Evolutionary conservation across 2,329 filamentous ascomycete species (phyloP), one percentile per base, ranked within the genome.

Genomic region (Colletotrichum musae): DNA sequence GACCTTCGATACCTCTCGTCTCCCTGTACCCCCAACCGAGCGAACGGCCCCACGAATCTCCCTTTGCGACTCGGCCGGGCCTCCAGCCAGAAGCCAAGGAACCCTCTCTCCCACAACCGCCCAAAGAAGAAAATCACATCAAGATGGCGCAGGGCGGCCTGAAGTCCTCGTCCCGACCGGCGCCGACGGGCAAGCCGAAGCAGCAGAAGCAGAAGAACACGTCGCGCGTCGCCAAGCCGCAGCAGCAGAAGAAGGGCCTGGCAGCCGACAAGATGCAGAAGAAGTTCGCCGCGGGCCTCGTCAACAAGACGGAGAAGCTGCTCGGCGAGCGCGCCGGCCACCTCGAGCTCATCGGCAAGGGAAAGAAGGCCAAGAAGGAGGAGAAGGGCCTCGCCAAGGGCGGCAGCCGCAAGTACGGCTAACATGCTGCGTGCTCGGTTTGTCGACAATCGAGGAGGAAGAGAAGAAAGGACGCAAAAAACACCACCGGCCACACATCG

Each of bases 251-350:
- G 77, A 73, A 78, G 41, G 82, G 79, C 73, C 77, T 77, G 28
- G 77, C 75, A 18, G 80, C 85, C 73, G 86, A 88, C 80, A 88
- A 86, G 81, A 74, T 84, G 72, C 84, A 85, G 79, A 84, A 83
- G 74, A 88, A 88, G 78, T 86, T 86, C 76, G 84, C 86, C 13
- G 83, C 85, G 4, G 87, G 87, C 54, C 81, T 90, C 75, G 83
- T 82, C 51, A 81, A 81, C 67, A 82, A 83, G 80, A 90, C 88
- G 39, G 88, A 90, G 81, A 81, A 83, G 71, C 80, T 90, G 75
- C 82, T 90, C 48, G 87, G 87, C 69, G 86, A 89, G 81, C 80
- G 88, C 9, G 88, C 86, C 5, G 87, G 88, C 0, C 88, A 90
- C 68, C 78, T 90, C 26, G 88, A 90, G 80, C 75, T 90, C 71